These are phyloP conservation scores for Aspergillus tubingensis DNA, from an alignment of 2,329 filamentous ascomycete genomes.

Conservation along the genomic window DNA sequence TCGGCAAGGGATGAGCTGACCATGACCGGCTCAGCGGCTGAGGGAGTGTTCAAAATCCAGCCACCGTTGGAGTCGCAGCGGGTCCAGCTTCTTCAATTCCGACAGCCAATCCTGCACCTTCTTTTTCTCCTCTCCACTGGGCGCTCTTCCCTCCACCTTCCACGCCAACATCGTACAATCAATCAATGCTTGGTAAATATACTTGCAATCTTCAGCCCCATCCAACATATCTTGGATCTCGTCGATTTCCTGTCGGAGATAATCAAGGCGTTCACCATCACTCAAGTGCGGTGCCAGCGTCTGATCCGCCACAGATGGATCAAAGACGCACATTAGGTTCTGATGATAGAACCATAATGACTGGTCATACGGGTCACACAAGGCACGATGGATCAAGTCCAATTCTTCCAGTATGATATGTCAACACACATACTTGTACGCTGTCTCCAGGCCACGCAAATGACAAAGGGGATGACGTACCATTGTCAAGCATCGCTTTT, in stretches of 20 bases:
- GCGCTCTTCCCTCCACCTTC: constrained; percentile 52
- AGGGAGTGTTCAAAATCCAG: constrained; percentile 61
- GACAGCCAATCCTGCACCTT: constrained; percentile 62
- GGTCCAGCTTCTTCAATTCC: constrained; percentile 69
- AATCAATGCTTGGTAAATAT: constrained; percentile 85
- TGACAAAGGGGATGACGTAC: constrained; percentile 43
- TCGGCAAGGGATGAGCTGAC: constrained; percentile 15
- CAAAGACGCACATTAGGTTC: constrained; percentile 73
- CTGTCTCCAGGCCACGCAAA: neutral
- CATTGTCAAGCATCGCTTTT: constrained; percentile 69
- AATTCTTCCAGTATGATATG: constrained; percentile 59
- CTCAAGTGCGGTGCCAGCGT: constrained; percentile 68
- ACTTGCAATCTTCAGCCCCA: constrained; percentile 73
- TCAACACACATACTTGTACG: constrained; percentile 2
- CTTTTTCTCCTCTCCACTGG: constrained; percentile 40
- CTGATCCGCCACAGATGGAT: constrained; percentile 51
- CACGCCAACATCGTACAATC: constrained; percentile 67
- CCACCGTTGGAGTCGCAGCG: constrained; percentile 75
- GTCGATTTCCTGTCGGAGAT: constrained; percentile 71
- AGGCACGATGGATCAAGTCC: constrained; percentile 69
- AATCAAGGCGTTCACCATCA: constrained; percentile 61
- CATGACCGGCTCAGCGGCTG: constrained; percentile 32
- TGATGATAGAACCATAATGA: constrained; percentile 98
- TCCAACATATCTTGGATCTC: constrained; percentile 68
- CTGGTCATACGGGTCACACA: constrained; percentile 92